phyloP scores from a whole-genome alignment of 2,329 filamentous ascomycete genomes.

The Sclerotinia glacialis region DNA sequence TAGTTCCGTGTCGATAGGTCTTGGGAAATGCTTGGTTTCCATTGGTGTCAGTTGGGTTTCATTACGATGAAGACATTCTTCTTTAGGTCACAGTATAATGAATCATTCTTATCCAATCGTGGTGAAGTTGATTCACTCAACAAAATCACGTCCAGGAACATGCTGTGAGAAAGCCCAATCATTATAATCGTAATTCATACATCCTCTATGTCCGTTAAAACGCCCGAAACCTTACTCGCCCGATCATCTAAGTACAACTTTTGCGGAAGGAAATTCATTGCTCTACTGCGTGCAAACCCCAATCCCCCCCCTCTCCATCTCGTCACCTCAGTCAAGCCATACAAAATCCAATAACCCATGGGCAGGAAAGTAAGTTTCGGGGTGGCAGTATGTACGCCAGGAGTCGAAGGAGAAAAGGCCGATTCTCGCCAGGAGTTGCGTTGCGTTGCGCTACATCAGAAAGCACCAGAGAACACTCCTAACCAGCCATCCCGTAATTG shows the following conservation, averaged over 20 bases:
- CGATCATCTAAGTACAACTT: slow-evolving; percentile 18
- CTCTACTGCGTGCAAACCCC: slow-evolving; percentile 14
- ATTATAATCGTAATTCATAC: slow-evolving; percentile 18
- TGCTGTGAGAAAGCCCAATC: not conserved
- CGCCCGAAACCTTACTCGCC: slow-evolving; percentile 10
- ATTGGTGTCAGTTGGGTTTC: not conserved
- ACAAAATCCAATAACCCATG: not conserved
- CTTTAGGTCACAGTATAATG: not conserved
- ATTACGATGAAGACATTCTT: not conserved
- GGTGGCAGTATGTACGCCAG: slow-evolving; percentile 20
- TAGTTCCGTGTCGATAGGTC: not conserved
- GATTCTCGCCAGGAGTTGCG: slow-evolving; percentile 13
- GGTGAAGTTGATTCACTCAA: not conserved
- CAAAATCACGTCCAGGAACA: not conserved
- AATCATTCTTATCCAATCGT: not conserved
- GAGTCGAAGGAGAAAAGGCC: slow-evolving; percentile 14
- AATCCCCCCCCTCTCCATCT: not conserved
- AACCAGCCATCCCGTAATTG: slow-evolving; percentile 19
- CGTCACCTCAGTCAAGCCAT: slow-evolving; percentile 11
- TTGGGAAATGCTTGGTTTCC: not conserved
- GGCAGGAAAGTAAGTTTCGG: not conserved
- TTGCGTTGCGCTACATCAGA: slow-evolving; percentile 18
- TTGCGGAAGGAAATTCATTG: slow-evolving; percentile 17
- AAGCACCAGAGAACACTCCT: slow-evolving; percentile 16
- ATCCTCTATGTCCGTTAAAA: slow-evolving; percentile 19